A percentile compares a stretch with the other conserved stretches of the same genome.
Evolutionary conservation across 148 eudicot genomes (phyloP).

Genomic region (Diospyros lotus): DNA sequence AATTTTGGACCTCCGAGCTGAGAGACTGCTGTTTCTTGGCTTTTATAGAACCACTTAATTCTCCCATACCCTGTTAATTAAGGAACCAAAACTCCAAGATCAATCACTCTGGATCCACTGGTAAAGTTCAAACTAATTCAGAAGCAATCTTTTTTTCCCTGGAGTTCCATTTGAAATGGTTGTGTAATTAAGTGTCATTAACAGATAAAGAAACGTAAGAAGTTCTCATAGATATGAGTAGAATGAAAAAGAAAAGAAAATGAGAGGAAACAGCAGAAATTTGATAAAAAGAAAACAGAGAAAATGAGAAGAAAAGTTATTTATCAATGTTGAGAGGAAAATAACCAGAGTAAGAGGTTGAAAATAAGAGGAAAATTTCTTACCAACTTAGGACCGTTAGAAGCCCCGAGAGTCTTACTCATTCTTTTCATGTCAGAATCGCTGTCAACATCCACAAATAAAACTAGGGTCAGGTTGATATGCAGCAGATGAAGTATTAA

Average conservation of each 20-base stretch:
- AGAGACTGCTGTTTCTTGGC: conserved; percentile 21
- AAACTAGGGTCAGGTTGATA: neutral
- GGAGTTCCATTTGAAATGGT: neutral
- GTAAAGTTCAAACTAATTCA: neutral
- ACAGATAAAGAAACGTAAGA: neutral
- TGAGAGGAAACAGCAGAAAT: neutral
- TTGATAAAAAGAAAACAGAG: no score
- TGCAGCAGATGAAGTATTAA: neutral
- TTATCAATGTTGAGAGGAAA: neutral
- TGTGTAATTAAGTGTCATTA: neutral
- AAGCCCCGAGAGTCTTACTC: conserved; percentile 14
- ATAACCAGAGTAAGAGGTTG: neutral
- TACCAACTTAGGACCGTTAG: conserved; percentile 22
- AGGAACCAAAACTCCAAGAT: neutral
- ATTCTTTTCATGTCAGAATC: conserved; percentile 14
- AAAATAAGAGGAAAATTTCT: conserved; percentile 5
- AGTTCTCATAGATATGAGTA: no score
- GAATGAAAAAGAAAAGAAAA: no score
- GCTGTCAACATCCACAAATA: conserved; percentile 12
- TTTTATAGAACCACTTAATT: conserved; percentile 18
- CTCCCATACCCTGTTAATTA: conserved; percentile 21
- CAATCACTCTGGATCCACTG: neutral
- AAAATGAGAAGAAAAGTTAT: neutral
- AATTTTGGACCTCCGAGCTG: conserved; percentile 23
- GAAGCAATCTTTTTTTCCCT: no score